These are phyloP conservation scores for thale cress (Arabidopsis thaliana) DNA, from an alignment of 345 rosid species.

Conservation along the genomic window DNA sequence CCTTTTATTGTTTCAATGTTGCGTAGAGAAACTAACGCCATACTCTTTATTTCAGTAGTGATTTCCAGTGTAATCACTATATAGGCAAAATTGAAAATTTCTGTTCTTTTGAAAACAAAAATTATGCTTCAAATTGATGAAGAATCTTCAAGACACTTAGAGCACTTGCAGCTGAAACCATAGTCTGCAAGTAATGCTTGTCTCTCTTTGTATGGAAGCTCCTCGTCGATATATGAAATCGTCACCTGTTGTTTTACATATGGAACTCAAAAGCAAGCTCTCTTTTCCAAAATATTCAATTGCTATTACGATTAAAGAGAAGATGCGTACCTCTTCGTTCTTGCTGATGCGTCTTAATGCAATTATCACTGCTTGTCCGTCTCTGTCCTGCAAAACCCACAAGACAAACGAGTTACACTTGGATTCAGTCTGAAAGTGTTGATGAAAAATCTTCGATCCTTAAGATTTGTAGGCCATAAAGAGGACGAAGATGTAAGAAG, in stretches of 20 bases:
- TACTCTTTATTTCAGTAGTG: background rate
- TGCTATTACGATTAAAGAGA: background rate
- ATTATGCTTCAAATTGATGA: conserved; percentile 15
- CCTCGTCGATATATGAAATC: conserved; percentile 87
- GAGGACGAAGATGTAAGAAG: conserved; percentile 12
- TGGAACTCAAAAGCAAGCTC: background rate
- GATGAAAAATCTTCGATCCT: conserved; percentile 5
- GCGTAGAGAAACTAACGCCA: background rate
- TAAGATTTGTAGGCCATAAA: background rate
- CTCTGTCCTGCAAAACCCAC: conserved; percentile 65
- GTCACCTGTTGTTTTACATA: conserved; percentile 54
- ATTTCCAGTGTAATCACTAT: background rate
- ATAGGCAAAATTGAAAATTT: conserved; percentile 20
- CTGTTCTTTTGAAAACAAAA: conserved; percentile 9
- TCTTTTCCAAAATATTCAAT: background rate
- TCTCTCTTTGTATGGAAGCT: conserved; percentile 70
- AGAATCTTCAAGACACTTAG: conserved; percentile 61
- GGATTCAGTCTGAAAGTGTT: background rate
- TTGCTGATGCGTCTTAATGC: conserved; percentile 58
- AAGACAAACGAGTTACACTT: conserved; percentile 4
- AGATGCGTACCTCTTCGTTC: conserved; percentile 75
- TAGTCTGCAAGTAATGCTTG: conserved; percentile 74
- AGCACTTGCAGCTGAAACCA: conserved; percentile 78
- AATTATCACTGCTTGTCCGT: conserved; percentile 83
- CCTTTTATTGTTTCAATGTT: too few relatives aligned